Evolutionary conservation across 345 rosid genomes (phyloP).

Genomic region (Arabidopsis suecica): DNA sequence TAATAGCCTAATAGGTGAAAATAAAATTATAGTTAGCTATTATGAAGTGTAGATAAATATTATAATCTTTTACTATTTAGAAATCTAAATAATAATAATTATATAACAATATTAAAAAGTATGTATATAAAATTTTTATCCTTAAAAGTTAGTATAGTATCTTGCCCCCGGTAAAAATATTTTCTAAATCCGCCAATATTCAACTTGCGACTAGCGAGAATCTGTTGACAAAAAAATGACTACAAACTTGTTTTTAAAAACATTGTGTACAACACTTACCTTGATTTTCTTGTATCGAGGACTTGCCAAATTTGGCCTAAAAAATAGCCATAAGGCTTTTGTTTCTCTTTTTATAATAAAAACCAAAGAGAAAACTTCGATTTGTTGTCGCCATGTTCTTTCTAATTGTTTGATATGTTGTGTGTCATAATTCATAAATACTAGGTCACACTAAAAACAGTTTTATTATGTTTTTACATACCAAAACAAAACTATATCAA

Average conservation of each 20-base stretch:
- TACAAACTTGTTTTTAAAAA: not conserved
- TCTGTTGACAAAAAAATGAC: not conserved
- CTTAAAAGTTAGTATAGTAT: too few species aligned
- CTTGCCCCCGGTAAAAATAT: too few species aligned
- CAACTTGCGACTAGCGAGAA: too few species aligned
- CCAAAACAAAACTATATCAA: not conserved
- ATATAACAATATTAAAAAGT: too few species aligned
- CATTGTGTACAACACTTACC: constrained; percentile 5
- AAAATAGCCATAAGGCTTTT: not conserved
- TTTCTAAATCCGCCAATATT: too few species aligned
- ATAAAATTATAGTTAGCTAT: too few species aligned
- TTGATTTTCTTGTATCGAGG: constrained; percentile 7
- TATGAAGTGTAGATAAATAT: too few species aligned
- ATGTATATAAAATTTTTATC: too few species aligned
- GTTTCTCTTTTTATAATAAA: not conserved
- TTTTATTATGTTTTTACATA: not conserved
- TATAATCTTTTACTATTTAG: too few species aligned
- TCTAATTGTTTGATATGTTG: constrained; percentile 1
- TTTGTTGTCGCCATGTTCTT: constrained; percentile 35
- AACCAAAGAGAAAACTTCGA: not conserved
- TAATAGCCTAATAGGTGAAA: too few species aligned
- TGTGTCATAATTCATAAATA: not conserved
- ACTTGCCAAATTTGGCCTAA: not conserved
- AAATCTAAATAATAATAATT: too few species aligned
- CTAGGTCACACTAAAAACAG: not conserved